Conservation (phyloP, 1,284 basidiomycete genomes). For the Trametes versicolor region DNA sequence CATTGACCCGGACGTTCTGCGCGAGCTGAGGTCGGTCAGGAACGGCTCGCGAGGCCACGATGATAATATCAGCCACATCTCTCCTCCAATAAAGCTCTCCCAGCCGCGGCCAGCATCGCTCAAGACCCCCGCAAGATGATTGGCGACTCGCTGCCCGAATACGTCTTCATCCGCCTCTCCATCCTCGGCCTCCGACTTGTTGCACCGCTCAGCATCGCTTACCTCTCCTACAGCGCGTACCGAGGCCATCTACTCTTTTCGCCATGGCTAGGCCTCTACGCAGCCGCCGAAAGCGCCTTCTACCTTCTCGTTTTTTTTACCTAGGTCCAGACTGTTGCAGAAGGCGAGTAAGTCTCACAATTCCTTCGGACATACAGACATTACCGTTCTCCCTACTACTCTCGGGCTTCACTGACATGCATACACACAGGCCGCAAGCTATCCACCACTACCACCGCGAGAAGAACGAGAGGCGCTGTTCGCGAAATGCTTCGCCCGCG, state of each 20-base stretch:
- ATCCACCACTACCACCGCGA: slow-evolving; percentile 51
- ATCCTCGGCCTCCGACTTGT: slow-evolving; percentile 60
- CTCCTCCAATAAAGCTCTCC: slow-evolving; percentile 5
- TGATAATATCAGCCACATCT: slow-evolving; percentile 10
- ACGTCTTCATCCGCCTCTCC: slow-evolving; percentile 59
- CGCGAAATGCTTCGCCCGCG: slow-evolving; percentile 51
- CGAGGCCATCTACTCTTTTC: slow-evolving; percentile 42
- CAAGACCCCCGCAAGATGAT: slow-evolving; percentile 40
- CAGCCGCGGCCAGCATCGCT: neutral
- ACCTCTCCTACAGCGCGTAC: slow-evolving; percentile 46
- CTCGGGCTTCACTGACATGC: no score
- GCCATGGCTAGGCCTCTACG: slow-evolving; percentile 46
- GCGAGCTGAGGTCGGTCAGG: slow-evolving; percentile 16
- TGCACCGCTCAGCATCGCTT: slow-evolving; percentile 57
- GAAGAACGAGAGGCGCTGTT: slow-evolving; percentile 60
- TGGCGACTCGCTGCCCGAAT: slow-evolving; percentile 55
- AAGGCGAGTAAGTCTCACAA: slow-evolving; percentile 47
- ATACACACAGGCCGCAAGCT: slow-evolving; percentile 50
- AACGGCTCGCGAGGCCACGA: slow-evolving; percentile 16
- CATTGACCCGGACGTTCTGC: slow-evolving; percentile 5
- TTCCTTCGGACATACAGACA: no score
- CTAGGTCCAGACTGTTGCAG: slow-evolving; percentile 56
- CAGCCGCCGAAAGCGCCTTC: slow-evolving; percentile 57
- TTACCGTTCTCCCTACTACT: no score
- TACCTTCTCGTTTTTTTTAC: slow-evolving; percentile 60